These are phyloP conservation scores for Calonectria henricotiae DNA, from an alignment of 2,329 filamentous ascomycete species.

Conservation along the genomic window DNA sequence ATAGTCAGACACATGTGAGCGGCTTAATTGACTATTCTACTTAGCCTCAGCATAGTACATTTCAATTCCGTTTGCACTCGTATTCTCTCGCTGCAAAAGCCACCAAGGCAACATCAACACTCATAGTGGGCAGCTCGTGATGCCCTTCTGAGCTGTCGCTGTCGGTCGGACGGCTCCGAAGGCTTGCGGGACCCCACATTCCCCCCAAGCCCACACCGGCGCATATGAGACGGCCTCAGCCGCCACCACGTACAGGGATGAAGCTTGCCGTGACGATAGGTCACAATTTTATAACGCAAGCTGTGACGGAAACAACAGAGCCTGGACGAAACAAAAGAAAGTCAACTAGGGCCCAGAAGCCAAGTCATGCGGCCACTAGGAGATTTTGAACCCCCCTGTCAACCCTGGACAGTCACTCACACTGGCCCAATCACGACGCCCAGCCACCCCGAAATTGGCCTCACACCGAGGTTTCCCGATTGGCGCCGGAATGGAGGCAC, in stretches of 20 bases:
- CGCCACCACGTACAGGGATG: constrained; percentile 17
- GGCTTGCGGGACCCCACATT: constrained; percentile 19
- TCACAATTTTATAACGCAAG: constrained; percentile 24
- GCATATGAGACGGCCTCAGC: constrained; percentile 22
- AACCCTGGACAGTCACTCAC: neutral
- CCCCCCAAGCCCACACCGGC: constrained; percentile 5
- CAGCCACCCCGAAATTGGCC: constrained; percentile 13
- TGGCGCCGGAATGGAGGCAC: constrained; percentile 17
- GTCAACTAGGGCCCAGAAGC: neutral
- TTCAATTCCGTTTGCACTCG: neutral
- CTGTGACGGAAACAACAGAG: constrained; percentile 15
- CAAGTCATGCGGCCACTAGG: constrained; percentile 12
- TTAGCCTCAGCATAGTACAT: neutral
- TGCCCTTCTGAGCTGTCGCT: constrained; percentile 8
- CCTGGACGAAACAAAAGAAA: constrained; percentile 7
- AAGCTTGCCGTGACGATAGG: constrained; percentile 8
- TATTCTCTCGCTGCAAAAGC: neutral
- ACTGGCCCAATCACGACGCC: constrained; percentile 9
- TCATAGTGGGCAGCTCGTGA: neutral
- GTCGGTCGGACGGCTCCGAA: constrained; percentile 18
- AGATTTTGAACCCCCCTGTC: constrained; percentile 18
- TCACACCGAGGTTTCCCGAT: constrained; percentile 20
- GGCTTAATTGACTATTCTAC: neutral
- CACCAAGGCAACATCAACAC: neutral
- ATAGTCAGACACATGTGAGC: neutral